Conservation (phyloP, 2,329 filamentous ascomycete species). For the Blastomyces emzantsi region DNA sequence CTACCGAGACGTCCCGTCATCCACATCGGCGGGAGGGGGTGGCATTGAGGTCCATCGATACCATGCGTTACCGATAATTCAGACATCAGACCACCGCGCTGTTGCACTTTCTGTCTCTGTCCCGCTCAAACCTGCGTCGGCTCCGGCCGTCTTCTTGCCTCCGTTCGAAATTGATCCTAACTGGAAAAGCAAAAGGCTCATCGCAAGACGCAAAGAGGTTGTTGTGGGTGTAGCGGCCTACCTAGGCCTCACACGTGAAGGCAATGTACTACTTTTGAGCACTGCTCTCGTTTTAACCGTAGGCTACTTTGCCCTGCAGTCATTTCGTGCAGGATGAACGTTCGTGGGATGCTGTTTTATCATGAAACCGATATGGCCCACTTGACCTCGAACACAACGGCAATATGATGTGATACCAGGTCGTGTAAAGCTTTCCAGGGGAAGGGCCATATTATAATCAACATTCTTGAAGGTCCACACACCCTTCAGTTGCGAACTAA, state of each 20-base stretch:
- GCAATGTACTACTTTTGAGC: constrained; percentile 35
- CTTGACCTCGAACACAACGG: neutral
- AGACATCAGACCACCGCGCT: constrained; percentile 79
- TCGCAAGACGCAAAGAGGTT: constrained; percentile 51
- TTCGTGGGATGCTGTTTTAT: neutral
- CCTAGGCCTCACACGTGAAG: constrained; percentile 42
- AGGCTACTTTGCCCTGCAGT: constrained; percentile 36
- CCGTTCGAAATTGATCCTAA: constrained; percentile 51
- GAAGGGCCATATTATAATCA: neutral
- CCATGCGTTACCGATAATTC: constrained; percentile 64
- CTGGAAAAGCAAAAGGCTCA: constrained; percentile 47
- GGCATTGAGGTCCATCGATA: constrained; percentile 54
- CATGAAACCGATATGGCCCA: neutral
- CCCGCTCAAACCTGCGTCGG: constrained; percentile 43
- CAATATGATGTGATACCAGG: neutral
- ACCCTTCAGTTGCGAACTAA: neutral
- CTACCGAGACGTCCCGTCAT: constrained; percentile 56
- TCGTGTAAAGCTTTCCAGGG: neutral
- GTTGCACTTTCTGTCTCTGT: constrained; percentile 65
- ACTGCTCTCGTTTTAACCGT: constrained; percentile 32
- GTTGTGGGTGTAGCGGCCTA: constrained; percentile 51
- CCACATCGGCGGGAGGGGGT: constrained; percentile 32
- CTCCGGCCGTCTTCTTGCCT: constrained; percentile 27
- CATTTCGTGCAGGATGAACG: constrained; percentile 21
- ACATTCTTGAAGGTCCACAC: neutral